These are phyloP conservation scores for Allodekkera sacchari DNA, from an alignment of 805 yeast species.

Conservation along the genomic window DNA sequence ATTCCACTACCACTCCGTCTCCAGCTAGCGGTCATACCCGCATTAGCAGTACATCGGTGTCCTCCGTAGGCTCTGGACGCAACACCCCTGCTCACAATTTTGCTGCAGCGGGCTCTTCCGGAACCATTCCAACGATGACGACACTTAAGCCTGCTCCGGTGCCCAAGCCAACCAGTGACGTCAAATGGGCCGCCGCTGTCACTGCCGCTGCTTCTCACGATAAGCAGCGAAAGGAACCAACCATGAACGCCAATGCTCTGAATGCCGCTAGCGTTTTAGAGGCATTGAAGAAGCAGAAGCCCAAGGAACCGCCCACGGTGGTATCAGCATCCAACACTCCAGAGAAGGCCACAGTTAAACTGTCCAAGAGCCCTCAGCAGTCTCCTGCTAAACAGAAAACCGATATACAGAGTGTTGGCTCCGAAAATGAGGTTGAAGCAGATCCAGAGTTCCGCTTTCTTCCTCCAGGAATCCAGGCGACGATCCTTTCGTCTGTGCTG, in stretches of 20 bases:
- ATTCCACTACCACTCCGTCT: conserved; percentile 1
- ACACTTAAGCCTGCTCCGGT: conserved; percentile 29
- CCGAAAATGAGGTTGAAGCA: conserved; percentile 12
- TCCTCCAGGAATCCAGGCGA: conserved; percentile 28
- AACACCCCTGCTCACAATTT: conserved; percentile 5
- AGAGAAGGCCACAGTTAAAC: conserved; percentile 1
- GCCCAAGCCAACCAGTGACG: conserved; percentile 23
- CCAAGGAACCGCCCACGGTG: conserved; percentile 14
- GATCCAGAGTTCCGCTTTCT: conserved; percentile 23
- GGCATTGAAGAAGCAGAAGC: conserved; percentile 27
- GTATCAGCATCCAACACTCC: background rate
- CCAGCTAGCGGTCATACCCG: too few relatives aligned
- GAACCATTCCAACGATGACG: conserved; percentile 6
- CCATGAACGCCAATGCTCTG: conserved; percentile 22
- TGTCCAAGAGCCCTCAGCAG: background rate
- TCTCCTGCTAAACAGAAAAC: background rate
- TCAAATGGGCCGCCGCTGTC: conserved; percentile 28
- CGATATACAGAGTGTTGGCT: conserved; percentile 1
- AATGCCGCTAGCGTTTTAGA: conserved; percentile 31
- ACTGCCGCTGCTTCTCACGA: conserved; percentile 11
- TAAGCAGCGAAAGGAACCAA: background rate
- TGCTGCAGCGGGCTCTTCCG: background rate
- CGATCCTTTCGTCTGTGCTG: conserved; percentile 20
- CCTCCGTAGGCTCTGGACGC: conserved; percentile 7
- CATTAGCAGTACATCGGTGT: too few relatives aligned